Conservation (phyloP, 306 rosid genomes). For the Glycine soja region DNA sequence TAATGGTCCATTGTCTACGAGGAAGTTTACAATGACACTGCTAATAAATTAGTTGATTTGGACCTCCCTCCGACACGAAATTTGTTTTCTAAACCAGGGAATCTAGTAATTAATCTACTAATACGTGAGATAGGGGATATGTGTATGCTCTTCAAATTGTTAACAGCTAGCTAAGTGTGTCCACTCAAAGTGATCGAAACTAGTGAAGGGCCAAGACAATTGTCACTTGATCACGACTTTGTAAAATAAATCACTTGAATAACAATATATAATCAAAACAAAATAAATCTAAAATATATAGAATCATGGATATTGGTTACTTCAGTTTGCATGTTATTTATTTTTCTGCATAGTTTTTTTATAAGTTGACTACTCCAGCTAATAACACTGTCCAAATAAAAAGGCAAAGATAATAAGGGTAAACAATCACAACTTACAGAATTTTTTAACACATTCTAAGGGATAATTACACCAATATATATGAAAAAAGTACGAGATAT, state of each 20-base stretch:
- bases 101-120: background rate
- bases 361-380: too few species aligned
- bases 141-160: constrained; percentile 34
- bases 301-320: constrained; percentile 15
- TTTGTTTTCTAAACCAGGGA: too few species aligned
- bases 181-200: background rate
- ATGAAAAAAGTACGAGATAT: too few species aligned
- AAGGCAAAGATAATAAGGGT: too few species aligned
- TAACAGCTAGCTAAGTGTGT: too few species aligned
- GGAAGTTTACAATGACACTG: constrained; percentile 44
- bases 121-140: constrained; percentile 38
- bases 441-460: too few species aligned
- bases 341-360: too few species aligned
- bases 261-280: background rate
- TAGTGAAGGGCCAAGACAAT: constrained; percentile 28
- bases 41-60: background rate
- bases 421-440: too few species aligned
- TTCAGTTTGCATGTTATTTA: constrained; percentile 7
- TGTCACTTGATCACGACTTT: constrained; percentile 51
- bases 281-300: too few species aligned
- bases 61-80: background rate
- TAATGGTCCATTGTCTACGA: constrained; percentile 5
- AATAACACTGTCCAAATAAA: too few species aligned
- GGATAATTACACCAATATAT: too few species aligned
- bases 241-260: background rate